phyloP scores from a whole-genome alignment of 164 flowering plant genomes.

The Magnolia sinica region DNA sequence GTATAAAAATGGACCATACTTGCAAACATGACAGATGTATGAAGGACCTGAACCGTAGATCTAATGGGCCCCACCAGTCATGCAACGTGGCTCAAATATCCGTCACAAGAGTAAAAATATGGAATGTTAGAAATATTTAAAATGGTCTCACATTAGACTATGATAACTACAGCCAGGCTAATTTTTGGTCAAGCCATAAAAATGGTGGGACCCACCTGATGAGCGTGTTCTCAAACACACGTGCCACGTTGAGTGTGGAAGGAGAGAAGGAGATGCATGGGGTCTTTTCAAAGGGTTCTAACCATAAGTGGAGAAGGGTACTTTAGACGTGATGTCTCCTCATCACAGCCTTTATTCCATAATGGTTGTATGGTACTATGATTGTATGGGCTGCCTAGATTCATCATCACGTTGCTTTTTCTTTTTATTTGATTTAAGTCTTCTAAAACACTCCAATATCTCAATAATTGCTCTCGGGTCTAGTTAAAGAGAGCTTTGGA shows the following conservation, averaged over 20 bases:
- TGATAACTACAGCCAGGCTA: too few relatives aligned
- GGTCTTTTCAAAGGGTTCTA: constrained; percentile 16
- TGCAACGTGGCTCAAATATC: too few relatives aligned
- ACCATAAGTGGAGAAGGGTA: constrained; percentile 12
- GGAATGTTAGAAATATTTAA: too few relatives aligned
- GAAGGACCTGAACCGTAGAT: too few relatives aligned
- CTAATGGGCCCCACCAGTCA: too few relatives aligned
- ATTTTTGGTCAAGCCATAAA: too few relatives aligned
- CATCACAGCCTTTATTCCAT: constrained; percentile 8
- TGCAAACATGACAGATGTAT: too few relatives aligned
- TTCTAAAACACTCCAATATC: neutral
- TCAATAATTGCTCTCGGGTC: neutral
- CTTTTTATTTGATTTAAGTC: neutral
- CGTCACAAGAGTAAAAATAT: too few relatives aligned
- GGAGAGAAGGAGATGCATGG: neutral
- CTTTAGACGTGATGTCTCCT: constrained; percentile 18
- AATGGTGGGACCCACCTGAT: too few relatives aligned
- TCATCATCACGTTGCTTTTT: constrained; percentile 1
- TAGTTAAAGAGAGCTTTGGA: neutral
- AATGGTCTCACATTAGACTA: too few relatives aligned
- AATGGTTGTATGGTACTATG: constrained; percentile 2
- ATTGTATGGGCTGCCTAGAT: constrained; percentile 6
- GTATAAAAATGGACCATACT: too few relatives aligned
- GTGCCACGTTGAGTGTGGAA: neutral
- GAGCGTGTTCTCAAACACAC: neutral